Base-by-base conservation (phyloP, 2,329 filamentous ascomycete genomes). In the Cladosporium phlei region DNA sequence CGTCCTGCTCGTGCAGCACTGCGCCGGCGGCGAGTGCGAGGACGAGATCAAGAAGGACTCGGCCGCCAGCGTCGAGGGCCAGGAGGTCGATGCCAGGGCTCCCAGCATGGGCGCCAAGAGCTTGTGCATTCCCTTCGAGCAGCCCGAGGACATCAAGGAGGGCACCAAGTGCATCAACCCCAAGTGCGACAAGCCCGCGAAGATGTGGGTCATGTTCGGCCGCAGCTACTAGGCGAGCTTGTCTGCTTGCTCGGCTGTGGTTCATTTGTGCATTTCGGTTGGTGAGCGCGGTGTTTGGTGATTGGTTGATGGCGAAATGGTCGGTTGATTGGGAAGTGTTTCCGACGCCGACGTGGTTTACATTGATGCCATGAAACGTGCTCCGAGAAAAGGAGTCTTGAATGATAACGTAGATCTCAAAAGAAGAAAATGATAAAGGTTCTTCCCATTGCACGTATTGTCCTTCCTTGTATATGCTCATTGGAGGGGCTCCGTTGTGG, bases 1-100 rank as follows among this genome's bases (percentile, higher is more conserved):
- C 63, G 83, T 97, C 33, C 83, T 94, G 33, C 74, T 97, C 50
- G 94, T 97, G 55, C 91, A 91, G 44, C 86, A 88, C 75, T 98
- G 94, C 66, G 74, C 90, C 52, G 85, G 80, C 10, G 80, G 80
- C 50, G 82, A 86, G 65, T 97, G 91, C 63, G 91, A 96, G 70
- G 91, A 96, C 60, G 81, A 88, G 67, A 88, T 97, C 73, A 97
- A 97, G 79, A 88, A 94, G 47, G 76, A 90, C 64, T 95, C 88
- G 53, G 88, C 86, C 33, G 84, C 85, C 54, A 86, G 83, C 58
- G 83, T 82, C 48, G 76, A 81, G 46, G 80, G 72, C 21, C 69
- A 71, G 73, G 85, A 86, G 74, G 64, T 64, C 2, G 81, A 94
- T 78, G 75, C 83, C 59, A 79, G 79, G 56, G 83, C 82, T 46